Evolutionary conservation across 2,329 filamentous ascomycete genomes (phyloP).

Genomic region (Sarocladium brachiariae): DNA sequence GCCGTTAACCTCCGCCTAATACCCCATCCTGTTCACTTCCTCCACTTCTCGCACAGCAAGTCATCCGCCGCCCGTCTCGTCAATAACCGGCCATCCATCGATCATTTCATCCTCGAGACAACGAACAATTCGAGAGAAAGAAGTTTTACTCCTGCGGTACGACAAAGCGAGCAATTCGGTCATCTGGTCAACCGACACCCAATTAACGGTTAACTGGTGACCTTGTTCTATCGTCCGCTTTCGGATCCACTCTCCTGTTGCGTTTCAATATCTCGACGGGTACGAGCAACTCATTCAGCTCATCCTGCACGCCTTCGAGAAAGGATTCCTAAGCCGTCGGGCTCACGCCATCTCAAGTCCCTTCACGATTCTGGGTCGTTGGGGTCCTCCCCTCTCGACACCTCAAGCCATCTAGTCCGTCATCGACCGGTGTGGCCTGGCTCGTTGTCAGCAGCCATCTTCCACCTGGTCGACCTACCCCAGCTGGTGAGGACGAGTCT

Average conservation of each 20-base stretch:
- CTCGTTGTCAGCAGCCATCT: conserved; percentile 4
- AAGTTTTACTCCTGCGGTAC: neutral
- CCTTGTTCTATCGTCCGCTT: neutral
- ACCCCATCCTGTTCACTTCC: neutral
- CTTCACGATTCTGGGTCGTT: conserved; percentile 19
- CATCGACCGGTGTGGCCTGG: conserved; percentile 6
- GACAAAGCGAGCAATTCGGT: conserved; percentile 4
- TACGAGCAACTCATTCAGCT: neutral
- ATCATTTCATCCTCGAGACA: neutral
- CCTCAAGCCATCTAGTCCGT: neutral
- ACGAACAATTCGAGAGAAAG: neutral
- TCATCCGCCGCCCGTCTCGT: neutral
- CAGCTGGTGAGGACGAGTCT: neutral
- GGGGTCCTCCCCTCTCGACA: conserved; percentile 18
- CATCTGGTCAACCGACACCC: neutral
- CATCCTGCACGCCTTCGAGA: neutral
- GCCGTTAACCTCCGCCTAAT: conserved; percentile 4
- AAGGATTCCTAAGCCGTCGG: neutral
- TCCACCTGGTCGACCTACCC: conserved; percentile 4
- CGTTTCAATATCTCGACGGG: conserved; percentile 1
- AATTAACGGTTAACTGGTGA: conserved; percentile 2
- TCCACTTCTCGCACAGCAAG: neutral
- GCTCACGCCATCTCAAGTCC: conserved; percentile 11
- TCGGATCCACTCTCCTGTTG: neutral
- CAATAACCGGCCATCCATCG: too few species aligned